Percentiles rank a stretch among this genome's conserved stretches.
Evolutionary conservation across 2,329 filamentous ascomycete species (phyloP).

Genomic region (Dryadomyces quercivorus): DNA sequence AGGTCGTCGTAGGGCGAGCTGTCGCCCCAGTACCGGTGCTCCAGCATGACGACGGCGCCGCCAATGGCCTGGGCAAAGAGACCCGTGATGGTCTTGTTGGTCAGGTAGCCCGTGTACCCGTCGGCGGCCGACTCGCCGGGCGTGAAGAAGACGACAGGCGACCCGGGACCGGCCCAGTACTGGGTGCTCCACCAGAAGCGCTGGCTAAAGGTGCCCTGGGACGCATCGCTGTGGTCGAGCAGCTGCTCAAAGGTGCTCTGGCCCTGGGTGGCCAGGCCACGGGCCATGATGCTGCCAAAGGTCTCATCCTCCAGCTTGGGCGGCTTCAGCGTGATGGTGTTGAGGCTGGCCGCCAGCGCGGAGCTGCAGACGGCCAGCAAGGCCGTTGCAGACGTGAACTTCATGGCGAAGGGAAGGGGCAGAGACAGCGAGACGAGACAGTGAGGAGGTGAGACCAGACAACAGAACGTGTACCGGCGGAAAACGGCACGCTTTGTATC

Average conservation of each 20-base stretch:
- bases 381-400: not conserved
- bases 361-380: not conserved
- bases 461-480: not conserved
- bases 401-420: not conserved
- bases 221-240: conserved; percentile 26
- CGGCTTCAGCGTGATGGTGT: not conserved
- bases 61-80: conserved; percentile 26
- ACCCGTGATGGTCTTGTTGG: conserved; percentile 27
- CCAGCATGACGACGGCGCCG: conserved; percentile 26
- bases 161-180: conserved; percentile 27
- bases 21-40: conserved; percentile 31
- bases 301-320: not conserved
- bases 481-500: too few species aligned
- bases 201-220: conserved; percentile 28
- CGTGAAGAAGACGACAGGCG: conserved; percentile 27
- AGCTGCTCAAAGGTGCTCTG: conserved; percentile 24
- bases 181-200: conserved; percentile 28
- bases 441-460: too few species aligned
- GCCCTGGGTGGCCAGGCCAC: not conserved
- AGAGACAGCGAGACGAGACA: not conserved
- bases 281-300: not conserved
- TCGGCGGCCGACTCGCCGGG: conserved; percentile 25
- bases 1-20: conserved; percentile 24
- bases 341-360: not conserved
- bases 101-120: conserved; percentile 32